Conservation (phyloP, 192 early-diverging fungal species). For the Chytriomyces hyalinus region DNA sequence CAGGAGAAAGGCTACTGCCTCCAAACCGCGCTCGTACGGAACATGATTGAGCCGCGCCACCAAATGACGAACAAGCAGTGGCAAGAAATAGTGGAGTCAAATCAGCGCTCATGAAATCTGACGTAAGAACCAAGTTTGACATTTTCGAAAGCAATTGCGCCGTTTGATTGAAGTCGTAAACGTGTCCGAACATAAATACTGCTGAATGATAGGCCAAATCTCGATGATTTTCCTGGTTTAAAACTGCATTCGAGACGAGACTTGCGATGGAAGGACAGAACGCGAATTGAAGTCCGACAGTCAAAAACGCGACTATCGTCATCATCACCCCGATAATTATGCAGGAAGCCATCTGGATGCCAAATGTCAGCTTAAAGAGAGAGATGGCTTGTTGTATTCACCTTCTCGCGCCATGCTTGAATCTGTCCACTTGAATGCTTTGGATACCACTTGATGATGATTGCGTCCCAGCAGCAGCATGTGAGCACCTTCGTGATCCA, state of each 20-base stretch:
- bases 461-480: constrained; percentile 39
- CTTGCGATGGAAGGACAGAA: constrained; percentile 35
- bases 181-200: constrained; percentile 33
- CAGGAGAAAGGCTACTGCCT: neutral
- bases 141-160: constrained; percentile 16
- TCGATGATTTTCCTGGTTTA: constrained; percentile 41
- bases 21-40: neutral
- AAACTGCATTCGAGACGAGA: constrained; percentile 23
- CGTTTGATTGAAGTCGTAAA: constrained; percentile 42
- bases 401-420: constrained; percentile 10
- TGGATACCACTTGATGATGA: constrained; percentile 40
- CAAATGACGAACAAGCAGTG: neutral
- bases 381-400: neutral
- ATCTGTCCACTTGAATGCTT: constrained; percentile 34
- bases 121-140: constrained; percentile 25
- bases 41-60: neutral
- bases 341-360: constrained; percentile 41
- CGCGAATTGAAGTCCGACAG: constrained; percentile 46
- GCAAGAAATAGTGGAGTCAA: constrained; percentile 36
- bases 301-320: constrained; percentile 45
- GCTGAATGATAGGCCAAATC: constrained; percentile 41
- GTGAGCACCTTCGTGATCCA: constrained; percentile 39
- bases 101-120: constrained; percentile 43
- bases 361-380: neutral
- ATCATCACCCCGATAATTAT: constrained; percentile 45